Evolutionary conservation across 441 rosid genomes (phyloP).

Genomic region (Eutrema salsugineum): DNA sequence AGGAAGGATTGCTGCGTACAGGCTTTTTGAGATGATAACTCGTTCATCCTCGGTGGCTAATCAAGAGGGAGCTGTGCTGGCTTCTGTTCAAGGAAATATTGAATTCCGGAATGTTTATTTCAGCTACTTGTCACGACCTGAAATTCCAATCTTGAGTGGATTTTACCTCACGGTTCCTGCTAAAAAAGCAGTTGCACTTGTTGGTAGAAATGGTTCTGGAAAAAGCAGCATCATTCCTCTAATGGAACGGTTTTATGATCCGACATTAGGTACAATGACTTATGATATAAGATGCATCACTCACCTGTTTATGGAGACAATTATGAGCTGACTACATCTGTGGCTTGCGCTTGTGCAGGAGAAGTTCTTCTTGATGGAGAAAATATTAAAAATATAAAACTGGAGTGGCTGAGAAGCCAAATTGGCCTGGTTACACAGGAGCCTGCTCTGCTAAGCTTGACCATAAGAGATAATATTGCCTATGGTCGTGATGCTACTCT

Average conservation of each 20-base stretch:
- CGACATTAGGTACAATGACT: conserved; percentile 73
- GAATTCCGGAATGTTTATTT: conserved; percentile 98
- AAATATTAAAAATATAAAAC: conserved; percentile 81
- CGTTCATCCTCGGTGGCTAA: conserved; percentile 74
- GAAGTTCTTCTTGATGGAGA: conserved; percentile 98
- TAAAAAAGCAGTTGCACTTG: conserved; percentile 95
- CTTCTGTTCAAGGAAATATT: conserved; percentile 81
- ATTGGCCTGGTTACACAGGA: conserved; percentile 98
- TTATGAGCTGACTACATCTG: conserved; percentile 17
- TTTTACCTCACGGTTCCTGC: conserved; percentile 98
- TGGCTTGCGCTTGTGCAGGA: conserved; percentile 53
- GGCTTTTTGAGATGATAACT: conserved; percentile 98
- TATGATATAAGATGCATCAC: not conserved
- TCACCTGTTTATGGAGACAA: not conserved
- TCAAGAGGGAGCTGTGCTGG: conserved; percentile 64
- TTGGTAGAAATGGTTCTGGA: conserved; percentile 99
- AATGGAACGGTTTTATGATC: conserved; percentile 99
- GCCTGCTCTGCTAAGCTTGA: conserved; percentile 92
- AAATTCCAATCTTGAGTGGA: conserved; percentile 95
- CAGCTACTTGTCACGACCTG: conserved; percentile 97
- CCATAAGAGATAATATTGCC: conserved; percentile 89
- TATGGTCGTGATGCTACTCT: conserved; percentile 83
- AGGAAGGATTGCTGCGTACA: conserved; percentile 96
- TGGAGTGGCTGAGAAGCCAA: conserved; percentile 94
- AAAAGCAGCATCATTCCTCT: conserved; percentile 97